Evolutionary conservation across 1,284 basidiomycete genomes (phyloP), one percentile per base, ranked within the genome.

Genomic region (Retiboletus flavoniger): DNA sequence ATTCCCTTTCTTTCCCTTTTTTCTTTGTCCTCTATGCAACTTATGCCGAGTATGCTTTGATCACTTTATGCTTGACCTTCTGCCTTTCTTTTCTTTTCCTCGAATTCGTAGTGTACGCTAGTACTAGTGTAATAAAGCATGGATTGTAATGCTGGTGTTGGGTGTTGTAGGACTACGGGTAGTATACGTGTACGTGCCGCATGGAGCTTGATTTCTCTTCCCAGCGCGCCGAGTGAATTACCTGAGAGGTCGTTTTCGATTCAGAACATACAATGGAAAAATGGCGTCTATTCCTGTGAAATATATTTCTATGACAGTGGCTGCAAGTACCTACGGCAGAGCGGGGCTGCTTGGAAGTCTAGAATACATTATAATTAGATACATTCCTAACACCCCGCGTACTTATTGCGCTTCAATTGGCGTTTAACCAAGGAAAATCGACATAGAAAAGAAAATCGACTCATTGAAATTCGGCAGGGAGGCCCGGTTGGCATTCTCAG

Each of bases 11-110:
- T 14, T 42, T 4, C n/a, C 41, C 28, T 3, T 29, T 14, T 16
- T 17, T 21, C 10, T 28, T 7, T 3, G 17, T 6, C 17, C 28
- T n/a, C 6, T 53, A 60, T 63, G 54, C 28, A 14, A 42, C 17
- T n/a, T 50, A 58, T 63, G 47, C 47, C 42, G 11, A 26, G 17
- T 61, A 39, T 40, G 44, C 14, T 53, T 41, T 29, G 16, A 19
- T n/a, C 4, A 17, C 36, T 3, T 16, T 34, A 56, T 62, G 57
- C 39, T 24, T 24, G 3, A 24, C 24, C 24, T 24, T 24, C 4
- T 41, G 39, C 39, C 10, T 35, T 42, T 16, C 8, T 28, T 28
- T 24, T 3, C 2, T 4, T 9, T 42, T 16, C 3, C 0, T 32
- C 14, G 7, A 53, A 7, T 8, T 16, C 11, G 14, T 28, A 31